Evolutionary conservation across 768 basidiomycete species (phyloP), one percentile per base, ranked within the genome.

Genomic region (Boletus reticulatus): DNA sequence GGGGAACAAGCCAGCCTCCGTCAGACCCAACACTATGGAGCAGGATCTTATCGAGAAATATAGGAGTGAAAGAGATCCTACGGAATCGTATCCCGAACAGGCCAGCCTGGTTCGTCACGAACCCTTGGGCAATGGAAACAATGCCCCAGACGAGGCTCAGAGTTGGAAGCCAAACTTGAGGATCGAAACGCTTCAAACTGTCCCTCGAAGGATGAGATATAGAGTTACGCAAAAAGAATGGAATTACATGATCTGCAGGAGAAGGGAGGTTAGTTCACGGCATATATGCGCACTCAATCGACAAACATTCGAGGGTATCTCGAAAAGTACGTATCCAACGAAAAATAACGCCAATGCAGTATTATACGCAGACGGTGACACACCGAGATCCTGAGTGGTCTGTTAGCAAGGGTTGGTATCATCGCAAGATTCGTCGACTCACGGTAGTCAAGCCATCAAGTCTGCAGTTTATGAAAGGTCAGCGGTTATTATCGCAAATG

Each of bases 71-170:
- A 32, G 54, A 43, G 14, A 39, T 71, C 79, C 54, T 55, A 82
- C 81, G 66, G 53, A 83, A 78, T 20, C 84, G 78, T 39, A 85
- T 76, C 11, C 76, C 79, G 54, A 83, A 81, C 27, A 85, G 72
- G 4, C 80, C 80, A 0, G 80, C 75, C 58, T 80, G 76, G 57
- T 81, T 78, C 2, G 64, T 78, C 43, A 86, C 73, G 12, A 88
- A 71, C 9, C 83, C 84, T 67, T 84, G 84, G 50, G 72, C 72
- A 37, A 82, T 68, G 48, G 80, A 80, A 22, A 77, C 79, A 12
- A 83, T 73, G 11, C 83, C 84, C 85, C 84, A 85, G 1, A 72
- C 55, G 8, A 86, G 67, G 12, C 83, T 85, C n/a, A 86, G 67
- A 3, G 77, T 75, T 4, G 84, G 83, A 1, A 86, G 71, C 85